phyloP scores from a whole-genome alignment of 2,329 filamentous ascomycete species.

The Pseudogymnoascus sp. region DNA sequence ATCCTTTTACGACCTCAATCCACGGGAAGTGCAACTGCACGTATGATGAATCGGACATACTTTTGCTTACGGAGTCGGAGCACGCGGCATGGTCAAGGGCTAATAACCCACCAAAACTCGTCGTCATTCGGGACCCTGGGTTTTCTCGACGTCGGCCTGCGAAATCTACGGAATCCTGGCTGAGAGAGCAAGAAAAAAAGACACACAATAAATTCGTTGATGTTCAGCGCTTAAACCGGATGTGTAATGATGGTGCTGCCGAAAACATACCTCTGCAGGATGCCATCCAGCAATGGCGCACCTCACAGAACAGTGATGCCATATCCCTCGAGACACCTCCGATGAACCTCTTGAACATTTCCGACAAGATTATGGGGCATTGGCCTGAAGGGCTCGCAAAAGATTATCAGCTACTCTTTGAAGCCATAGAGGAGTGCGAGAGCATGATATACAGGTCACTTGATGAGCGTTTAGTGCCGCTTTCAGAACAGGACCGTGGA shows the following conservation, averaged over 20 bases:
- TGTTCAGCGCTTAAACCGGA: not conserved
- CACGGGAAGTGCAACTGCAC: not conserved
- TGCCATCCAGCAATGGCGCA: constrained; percentile 2
- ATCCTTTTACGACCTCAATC: not conserved
- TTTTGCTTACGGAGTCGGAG: constrained; percentile 9
- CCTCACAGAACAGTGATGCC: not conserved
- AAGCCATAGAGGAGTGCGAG: constrained; percentile 8
- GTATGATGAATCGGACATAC: constrained; percentile 6
- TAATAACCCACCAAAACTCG: constrained; percentile 6
- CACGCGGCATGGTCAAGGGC: not conserved
- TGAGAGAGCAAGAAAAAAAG: constrained; percentile 2
- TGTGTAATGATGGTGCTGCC: not conserved
- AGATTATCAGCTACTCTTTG: constrained; percentile 9
- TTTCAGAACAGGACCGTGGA: constrained; percentile 2
- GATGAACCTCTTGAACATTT: constrained; percentile 8
- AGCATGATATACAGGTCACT: not conserved
- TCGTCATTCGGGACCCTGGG: constrained; percentile 6
- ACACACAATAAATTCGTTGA: constrained; percentile 1
- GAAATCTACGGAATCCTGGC: not conserved
- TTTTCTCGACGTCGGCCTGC: not conserved
- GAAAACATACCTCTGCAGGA: constrained; percentile 1
- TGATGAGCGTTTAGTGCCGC: not conserved
- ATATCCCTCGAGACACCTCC: not conserved
- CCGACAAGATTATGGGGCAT: not conserved
- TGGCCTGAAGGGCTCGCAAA: constrained; percentile 10